Conservation (phyloP, 2,329 filamentous ascomycete species). For the Rutstroemia sp. region DNA sequence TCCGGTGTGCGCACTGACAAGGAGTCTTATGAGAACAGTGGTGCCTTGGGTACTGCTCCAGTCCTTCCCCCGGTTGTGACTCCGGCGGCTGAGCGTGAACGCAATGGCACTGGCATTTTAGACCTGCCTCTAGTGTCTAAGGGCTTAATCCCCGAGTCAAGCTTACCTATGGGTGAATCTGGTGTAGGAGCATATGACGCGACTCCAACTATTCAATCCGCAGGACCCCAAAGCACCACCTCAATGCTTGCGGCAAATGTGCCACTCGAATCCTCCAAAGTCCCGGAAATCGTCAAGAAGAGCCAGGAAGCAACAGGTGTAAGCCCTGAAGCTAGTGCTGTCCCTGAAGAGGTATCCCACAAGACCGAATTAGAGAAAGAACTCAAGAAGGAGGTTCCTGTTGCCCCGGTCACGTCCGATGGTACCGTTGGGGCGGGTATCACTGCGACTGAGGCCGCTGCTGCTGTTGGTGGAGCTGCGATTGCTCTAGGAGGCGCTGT, state of each 20-base stretch:
- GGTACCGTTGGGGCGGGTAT: constrained; percentile 46
- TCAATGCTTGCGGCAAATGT: constrained; percentile 36
- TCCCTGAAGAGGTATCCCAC: constrained; percentile 58
- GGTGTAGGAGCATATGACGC: constrained; percentile 44
- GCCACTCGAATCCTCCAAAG: constrained; percentile 36
- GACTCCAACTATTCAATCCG: constrained; percentile 43
- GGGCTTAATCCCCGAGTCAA: constrained; percentile 74
- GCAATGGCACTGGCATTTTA: constrained; percentile 33
- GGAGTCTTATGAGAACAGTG: constrained; percentile 78
- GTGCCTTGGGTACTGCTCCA: constrained; percentile 40
- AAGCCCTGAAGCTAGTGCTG: constrained; percentile 60
- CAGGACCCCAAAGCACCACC: constrained; percentile 38
- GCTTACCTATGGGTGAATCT: constrained; percentile 54
- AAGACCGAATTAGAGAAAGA: constrained; percentile 67
- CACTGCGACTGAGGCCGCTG: constrained; percentile 43
- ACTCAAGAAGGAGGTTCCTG: constrained; percentile 58
- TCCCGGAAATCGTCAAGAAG: constrained; percentile 60
- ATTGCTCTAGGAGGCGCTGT: constrained; percentile 39
- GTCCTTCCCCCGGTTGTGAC: constrained; percentile 33
- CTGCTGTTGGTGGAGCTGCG: constrained; percentile 36
- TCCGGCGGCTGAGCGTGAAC: constrained; percentile 31
- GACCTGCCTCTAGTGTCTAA: constrained; percentile 49
- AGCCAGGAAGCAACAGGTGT: constrained; percentile 61
- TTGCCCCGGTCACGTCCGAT: constrained; percentile 50
- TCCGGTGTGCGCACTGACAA: constrained; percentile 70